A percentile compares a stretch with the other conserved stretches of the same genome.
phyloP scores from a whole-genome alignment of 148 eudicot genomes.

The Arbutus unedo region DNA sequence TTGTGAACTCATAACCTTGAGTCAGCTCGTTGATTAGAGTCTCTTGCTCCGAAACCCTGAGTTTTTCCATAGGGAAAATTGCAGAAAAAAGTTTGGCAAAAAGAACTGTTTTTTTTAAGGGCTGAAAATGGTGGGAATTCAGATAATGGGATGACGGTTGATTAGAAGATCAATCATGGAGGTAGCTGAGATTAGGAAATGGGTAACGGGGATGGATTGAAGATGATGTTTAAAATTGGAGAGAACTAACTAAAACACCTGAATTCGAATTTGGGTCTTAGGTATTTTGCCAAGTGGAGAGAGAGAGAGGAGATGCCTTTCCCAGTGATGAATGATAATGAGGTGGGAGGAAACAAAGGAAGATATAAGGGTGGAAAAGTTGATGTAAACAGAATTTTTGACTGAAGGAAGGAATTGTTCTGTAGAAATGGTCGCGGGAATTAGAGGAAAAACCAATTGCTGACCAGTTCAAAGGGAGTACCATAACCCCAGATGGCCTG shows the following conservation, averaged over 20 bases:
- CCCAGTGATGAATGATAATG: not conserved
- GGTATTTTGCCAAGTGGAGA: not conserved
- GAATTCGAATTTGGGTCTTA: slow-evolving; percentile 1
- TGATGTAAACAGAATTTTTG: not conserved
- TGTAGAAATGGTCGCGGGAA: not conserved
- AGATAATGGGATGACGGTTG: not conserved
- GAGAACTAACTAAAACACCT: not conserved
- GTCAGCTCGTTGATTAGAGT: slow-evolving; percentile 43
- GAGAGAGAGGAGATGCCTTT: slow-evolving; percentile 2
- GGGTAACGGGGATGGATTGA: not conserved
- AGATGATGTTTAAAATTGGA: not conserved
- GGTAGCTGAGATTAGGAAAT: not conserved
- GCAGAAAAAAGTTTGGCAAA: not conserved
- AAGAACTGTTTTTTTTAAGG: not conserved
- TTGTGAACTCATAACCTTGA: slow-evolving; percentile 53
- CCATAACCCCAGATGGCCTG: not conserved
- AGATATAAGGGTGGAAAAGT: slow-evolving; percentile 7
- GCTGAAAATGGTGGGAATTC: not conserved
- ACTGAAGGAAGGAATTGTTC: not conserved
- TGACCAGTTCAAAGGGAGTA: slow-evolving; percentile 12
- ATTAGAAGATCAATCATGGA: not conserved
- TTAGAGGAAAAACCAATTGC: not conserved
- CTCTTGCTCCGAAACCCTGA: slow-evolving; percentile 19
- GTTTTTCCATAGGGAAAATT: slow-evolving; percentile 27
- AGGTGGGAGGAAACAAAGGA: slow-evolving; percentile 1